Base-by-base conservation (phyloP, 2,329 filamentous ascomycete genomes). In the Ophiostoma sp. region DNA sequence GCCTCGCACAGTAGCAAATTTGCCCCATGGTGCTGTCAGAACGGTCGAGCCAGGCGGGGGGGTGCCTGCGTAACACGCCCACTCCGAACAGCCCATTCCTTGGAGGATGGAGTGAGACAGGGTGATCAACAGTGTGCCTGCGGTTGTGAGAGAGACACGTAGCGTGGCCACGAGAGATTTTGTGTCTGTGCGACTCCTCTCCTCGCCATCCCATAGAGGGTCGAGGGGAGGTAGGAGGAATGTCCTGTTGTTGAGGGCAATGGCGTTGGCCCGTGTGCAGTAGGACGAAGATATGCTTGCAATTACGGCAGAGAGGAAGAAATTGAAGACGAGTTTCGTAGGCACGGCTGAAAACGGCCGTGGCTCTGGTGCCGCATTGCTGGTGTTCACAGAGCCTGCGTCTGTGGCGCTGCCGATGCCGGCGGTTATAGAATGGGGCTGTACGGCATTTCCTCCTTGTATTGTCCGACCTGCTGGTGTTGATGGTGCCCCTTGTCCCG, bases 11-110 rank as follows among this genome's bases (percentile, higher is more conserved):
- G 79, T 80, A 11, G 80, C 82, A 73, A 84, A 81, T 31, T 81
- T 77, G 17, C 86, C 86, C 68, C 87, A 81, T 0, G 86, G 86
- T 1, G 86, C 86, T 7, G 84, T 82, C 27, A 88, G 76, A 27
- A 88, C 80, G 1, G 81, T 80, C 20, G 81, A 78, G 23, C 82
- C 81, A 0, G 81, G 75, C 8, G 80, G 78, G 5, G 80, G 79
- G 4, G 81, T 73, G 57, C 79, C 80, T 17, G 79, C 76, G 17
- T 79, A 78, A 41, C 81, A 72, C 7, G 77, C 77, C 72, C 86
- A 82, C 20, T 83, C 81, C 27, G 84, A 78, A 1, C 80, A 80
- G 17, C 81, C 76, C 54, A 88, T 76, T 7, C 83, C 84, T 52
- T 81, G 78, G 60, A 84, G 82, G 54, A 80, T 76, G 3, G 83